Evolutionary conservation across 768 basidiomycete genomes (phyloP).

Genomic region (Lentinula lateritia): DNA sequence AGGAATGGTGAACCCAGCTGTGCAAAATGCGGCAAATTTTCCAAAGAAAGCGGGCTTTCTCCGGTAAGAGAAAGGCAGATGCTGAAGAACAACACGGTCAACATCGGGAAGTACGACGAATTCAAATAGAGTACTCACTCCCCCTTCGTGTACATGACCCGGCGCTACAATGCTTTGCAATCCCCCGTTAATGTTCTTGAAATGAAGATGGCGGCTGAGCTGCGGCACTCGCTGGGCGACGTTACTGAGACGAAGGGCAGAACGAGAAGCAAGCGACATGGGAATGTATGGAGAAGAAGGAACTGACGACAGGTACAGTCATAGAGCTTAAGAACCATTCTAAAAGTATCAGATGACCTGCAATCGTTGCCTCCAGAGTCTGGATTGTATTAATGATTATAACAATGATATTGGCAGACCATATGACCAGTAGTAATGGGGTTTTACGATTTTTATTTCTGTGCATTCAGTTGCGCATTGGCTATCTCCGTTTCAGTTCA

Average conservation of each 20-base stretch:
- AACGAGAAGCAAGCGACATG: background rate
- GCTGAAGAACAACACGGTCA: background rate
- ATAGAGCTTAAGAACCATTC: background rate
- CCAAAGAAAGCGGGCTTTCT: background rate
- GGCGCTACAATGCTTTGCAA: background rate
- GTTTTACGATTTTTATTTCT: no score
- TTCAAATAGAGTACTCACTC: background rate
- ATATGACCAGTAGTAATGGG: background rate
- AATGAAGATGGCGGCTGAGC: background rate
- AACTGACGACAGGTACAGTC: background rate
- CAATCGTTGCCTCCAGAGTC: background rate
- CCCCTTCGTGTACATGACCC: background rate
- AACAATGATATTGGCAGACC: background rate
- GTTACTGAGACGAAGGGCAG: background rate
- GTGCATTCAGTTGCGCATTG: background rate
- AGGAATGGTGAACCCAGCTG: background rate
- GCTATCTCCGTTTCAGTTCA: conserved; percentile 1
- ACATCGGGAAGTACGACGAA: background rate
- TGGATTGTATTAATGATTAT: no score
- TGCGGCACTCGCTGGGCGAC: background rate
- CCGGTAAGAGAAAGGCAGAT: background rate
- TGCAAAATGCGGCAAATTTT: background rate
- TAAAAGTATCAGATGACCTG: background rate
- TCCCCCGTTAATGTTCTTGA: background rate
- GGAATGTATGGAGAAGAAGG: background rate